Conservation (phyloP, 2,329 filamentous ascomycete species). For the Aspergillus pseudoterreus region DNA sequence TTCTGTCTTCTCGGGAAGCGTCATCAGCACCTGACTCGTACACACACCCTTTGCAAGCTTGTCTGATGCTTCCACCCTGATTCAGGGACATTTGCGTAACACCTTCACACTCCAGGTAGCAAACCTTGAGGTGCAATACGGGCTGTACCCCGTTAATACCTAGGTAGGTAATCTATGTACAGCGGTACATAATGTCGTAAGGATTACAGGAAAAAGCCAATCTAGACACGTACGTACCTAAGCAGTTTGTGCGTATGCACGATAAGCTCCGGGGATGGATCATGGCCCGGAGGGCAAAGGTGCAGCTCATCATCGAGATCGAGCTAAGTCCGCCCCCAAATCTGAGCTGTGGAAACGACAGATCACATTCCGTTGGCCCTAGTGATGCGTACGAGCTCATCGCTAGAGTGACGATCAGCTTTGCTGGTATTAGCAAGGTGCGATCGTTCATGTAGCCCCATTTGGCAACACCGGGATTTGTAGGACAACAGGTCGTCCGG, state of each 20-base stretch:
- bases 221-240: neutral
- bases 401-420: neutral
- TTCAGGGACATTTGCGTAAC: neutral
- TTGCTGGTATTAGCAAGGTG: neutral
- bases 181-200: too few relatives aligned
- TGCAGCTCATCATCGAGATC: constrained; percentile 2
- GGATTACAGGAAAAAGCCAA: neutral
- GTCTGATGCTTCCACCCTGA: neutral
- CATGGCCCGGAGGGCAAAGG: neutral
- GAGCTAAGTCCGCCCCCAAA: neutral
- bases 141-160: neutral
- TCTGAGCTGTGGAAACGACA: constrained; percentile 8
- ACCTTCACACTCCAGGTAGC: neutral
- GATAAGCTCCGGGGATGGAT: constrained; percentile 11
- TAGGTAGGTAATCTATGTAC: neutral
- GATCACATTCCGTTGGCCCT: constrained; percentile 6
- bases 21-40: neutral
- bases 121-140: neutral
- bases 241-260: neutral
- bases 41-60: neutral
- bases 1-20: neutral
- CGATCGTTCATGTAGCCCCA: neutral
- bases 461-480: neutral
- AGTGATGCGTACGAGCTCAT: constrained; percentile 2
- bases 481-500: too few relatives aligned